Conservation (phyloP, 2,329 filamentous ascomycete species). For the Epichloe hybrida region DNA sequence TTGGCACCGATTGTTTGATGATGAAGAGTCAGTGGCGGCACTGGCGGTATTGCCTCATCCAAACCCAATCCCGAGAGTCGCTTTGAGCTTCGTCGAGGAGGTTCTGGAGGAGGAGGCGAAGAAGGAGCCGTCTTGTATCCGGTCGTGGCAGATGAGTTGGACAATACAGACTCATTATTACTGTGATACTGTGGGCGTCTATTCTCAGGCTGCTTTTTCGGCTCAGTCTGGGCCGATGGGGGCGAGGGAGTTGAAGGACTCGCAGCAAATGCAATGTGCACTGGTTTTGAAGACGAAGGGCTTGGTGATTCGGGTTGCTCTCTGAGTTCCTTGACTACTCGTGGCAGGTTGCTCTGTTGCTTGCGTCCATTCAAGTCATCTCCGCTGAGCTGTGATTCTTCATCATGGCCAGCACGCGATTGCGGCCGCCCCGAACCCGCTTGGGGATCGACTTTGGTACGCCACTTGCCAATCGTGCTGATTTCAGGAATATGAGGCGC, state of each 20-base stretch:
- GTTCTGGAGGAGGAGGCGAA: conserved; percentile 12
- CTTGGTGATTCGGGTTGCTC: background rate
- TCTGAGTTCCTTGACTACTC: background rate
- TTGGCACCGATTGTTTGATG: background rate
- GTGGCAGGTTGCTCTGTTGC: background rate
- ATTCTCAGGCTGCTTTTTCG: background rate
- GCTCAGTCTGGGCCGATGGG: background rate
- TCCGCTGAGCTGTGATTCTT: background rate
- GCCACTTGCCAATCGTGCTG: conserved; percentile 21
- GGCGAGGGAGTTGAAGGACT: background rate
- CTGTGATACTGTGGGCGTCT: conserved; percentile 1
- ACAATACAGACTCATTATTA: conserved; percentile 8
- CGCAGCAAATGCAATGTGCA: conserved; percentile 1
- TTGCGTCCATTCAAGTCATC: background rate
- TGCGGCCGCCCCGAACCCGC: background rate
- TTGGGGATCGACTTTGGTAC: conserved; percentile 14
- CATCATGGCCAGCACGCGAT: background rate
- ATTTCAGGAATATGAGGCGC: conserved; percentile 18
- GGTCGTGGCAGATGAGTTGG: conserved; percentile 2
- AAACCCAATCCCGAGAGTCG: conserved; percentile 10
- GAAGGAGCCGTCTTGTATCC: conserved; percentile 10
- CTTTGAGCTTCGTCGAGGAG: conserved; percentile 16
- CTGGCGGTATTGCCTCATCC: conserved; percentile 1
- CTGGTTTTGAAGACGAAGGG: background rate
- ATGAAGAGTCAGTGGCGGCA: background rate